Conservation (phyloP, 2,329 filamentous ascomycete genomes). For the Claviceps maximensis region DNA sequence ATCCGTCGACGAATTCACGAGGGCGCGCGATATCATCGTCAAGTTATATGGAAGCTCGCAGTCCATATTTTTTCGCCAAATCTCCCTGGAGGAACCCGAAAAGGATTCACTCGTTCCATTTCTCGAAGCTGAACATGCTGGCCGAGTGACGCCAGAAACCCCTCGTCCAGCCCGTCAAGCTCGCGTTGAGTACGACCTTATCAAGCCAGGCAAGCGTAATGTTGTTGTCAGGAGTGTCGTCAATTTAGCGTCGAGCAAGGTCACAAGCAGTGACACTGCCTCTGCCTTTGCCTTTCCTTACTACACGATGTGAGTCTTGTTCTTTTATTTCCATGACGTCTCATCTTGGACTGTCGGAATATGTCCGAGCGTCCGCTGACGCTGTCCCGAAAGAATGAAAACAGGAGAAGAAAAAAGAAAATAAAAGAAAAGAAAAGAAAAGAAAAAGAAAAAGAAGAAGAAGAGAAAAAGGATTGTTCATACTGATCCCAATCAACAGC, state of each 20-base stretch:
- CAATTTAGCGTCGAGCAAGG: conserved; percentile 19
- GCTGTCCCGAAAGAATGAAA: no score
- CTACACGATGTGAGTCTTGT: conserved; percentile 10
- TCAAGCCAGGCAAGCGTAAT: conserved; percentile 19
- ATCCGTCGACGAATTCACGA: conserved; percentile 33
- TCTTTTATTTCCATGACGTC: no score
- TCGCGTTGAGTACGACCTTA: conserved; percentile 31
- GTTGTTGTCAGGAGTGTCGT: conserved; percentile 27
- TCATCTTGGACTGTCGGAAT: no score
- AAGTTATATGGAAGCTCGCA: conserved; percentile 14
- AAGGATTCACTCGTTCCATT: conserved; percentile 47
- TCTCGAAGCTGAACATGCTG: conserved; percentile 47
- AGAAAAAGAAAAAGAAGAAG: no score
- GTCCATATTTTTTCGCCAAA: conserved; percentile 36
- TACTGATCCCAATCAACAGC: conserved; percentile 8
- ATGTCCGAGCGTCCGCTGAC: no score
- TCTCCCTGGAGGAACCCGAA: conserved; percentile 49
- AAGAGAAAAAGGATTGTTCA: no score
- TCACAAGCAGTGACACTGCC: conserved; percentile 15
- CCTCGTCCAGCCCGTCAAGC: conserved; percentile 32
- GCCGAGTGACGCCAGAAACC: conserved; percentile 27
- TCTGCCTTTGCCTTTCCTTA: conserved; percentile 22
- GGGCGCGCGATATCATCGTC: conserved; percentile 32
- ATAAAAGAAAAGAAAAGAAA: no score
- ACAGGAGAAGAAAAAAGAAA: no score